Evolutionary conservation across 176 grass and related monocot genomes (phyloP), one percentile per base, ranked within the genome.

Genomic region (Eremochloa ophiuroides): DNA sequence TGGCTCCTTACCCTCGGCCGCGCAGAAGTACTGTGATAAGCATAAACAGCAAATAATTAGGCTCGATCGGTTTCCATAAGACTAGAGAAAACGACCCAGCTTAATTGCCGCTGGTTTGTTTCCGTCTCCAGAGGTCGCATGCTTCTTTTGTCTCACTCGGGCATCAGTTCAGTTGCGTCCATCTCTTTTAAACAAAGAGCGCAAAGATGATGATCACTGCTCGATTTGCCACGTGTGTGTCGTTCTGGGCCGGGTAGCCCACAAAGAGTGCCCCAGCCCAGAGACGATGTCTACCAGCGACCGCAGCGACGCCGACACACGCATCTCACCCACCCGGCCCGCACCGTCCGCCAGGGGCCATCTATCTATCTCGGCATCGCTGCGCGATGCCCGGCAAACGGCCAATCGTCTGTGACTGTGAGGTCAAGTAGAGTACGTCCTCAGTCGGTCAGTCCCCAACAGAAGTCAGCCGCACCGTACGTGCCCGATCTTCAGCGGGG

Each of bases 261-360:
- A 5, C 0, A 3, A 11, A 44, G 42, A 33, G 12, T 5, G 2
- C 48, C 50, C 55, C 10, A n/a, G 8, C 6, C 34, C 27, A 16
- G 27, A 46, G 29, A 62, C 8, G 74, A 68, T 38, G 35, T 50
- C 44, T 1, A 4, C 11, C 4, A 10, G 17, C 27, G 12, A 38
- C 50, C 16, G 22, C 69, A 8, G 13, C 53, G 72, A 87, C 30
- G 40, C 37, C 40, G 85, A 87, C 73, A 43, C 85, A 7, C 27
- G 56, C 40, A 61, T 62, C n/a, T 8, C 37, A 74, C 50, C 75
- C 18, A 44, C 71, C 61, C n/a, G 18, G 18, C 48, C 18, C 48
- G 50, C n/a, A n/a, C 50, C 50, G 33, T 2, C 34, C 34, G 34
- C 34, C 34, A 44, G 42, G 41, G 15, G 48, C 5, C 14, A 35